Base-by-base conservation (phyloP, 495 filamentous ascomycete genomes). In the Terfezia boudieri region DNA sequence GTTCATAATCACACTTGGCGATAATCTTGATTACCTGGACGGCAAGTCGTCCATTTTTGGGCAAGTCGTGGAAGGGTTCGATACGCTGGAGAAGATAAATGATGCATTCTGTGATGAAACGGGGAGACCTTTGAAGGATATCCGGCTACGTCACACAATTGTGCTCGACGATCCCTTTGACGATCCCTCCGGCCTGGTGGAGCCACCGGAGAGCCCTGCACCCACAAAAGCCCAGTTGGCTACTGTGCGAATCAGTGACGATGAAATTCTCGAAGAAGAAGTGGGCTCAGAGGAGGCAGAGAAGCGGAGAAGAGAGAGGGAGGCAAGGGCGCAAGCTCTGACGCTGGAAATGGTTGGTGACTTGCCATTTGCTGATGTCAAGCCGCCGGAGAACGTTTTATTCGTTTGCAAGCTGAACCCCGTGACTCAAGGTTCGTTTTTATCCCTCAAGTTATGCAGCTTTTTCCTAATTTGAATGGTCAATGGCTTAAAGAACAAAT, bases 331-430 rank as follows among this genome's bases (percentile, higher is more conserved):
- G 4, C 90, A 96, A 65, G 90, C 90, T 2, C 67, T 98, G 58
- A 98, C 90, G 0, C 72, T 98, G 46, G 90, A 98, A 66, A 94
- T 98, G 82, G 87, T 98, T 66, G 90, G 90, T 22, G 90, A 98
- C 67, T 74, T 98, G 55, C 92, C 90, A 10, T 98, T 94, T 65
- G 90, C 90, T 55, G 90, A 96, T 68, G 89, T 98, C 66, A 94
- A 92, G 58, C 90, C 90, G 7, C 90, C 90, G 1, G 90, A 98
- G 69, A 95, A 98, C 64, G 80, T 98, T 32, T 73, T 98, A 11
- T 98, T 98, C 63, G 90, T 98, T 56, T 98, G 90, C 80, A 96
- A 98, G 66, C 72, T 98, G 22, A 98, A 98, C 58, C 92, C 92
- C 0, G 87, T 98, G 50, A 98, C 90, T 52, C 78, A 80, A 78